Percentiles rank a stretch among this genome's conserved stretches.
Evolutionary conservation across 495 filamentous ascomycete species (phyloP).

Genomic region (Hapsidospora chrysogenum): DNA sequence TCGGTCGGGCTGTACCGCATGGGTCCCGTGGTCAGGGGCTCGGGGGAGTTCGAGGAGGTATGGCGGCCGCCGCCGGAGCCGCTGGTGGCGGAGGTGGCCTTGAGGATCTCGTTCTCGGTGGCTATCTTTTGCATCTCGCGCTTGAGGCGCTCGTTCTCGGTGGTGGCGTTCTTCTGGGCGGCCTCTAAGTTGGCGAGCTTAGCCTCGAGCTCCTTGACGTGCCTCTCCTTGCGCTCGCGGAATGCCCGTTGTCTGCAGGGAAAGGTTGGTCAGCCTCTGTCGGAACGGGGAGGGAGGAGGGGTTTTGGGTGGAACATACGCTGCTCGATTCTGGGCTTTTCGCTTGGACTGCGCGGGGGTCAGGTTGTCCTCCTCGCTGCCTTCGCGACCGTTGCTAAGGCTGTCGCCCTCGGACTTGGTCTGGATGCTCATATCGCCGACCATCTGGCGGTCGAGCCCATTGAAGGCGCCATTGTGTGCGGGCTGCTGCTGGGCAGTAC

Average conservation of each 20-base stretch:
- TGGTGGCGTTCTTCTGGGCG: conserved; percentile 20
- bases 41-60: conserved; percentile 7
- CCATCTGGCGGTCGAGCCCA: too few species aligned
- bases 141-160: conserved; percentile 66
- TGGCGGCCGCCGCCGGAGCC: not conserved
- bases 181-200: conserved; percentile 63
- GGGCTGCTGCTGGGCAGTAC: conserved; percentile 6
- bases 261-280: not conserved
- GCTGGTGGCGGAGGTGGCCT: conserved; percentile 40
- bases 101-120: conserved; percentile 88
- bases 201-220: conserved; percentile 80
- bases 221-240: conserved; percentile 88
- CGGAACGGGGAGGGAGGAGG: not conserved
- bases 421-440: not conserved
- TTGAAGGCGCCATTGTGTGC: conserved; percentile 7
- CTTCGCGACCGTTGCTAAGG: conserved; percentile 23
- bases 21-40: conserved; percentile 40
- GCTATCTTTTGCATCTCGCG: conserved; percentile 61
- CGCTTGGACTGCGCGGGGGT: conserved; percentile 71
- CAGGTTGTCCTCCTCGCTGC: conserved; percentile 34
- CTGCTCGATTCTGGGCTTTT: conserved; percentile 92
- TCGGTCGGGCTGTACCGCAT: conserved; percentile 60
- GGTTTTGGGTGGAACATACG: conserved; percentile 45
- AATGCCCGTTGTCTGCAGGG: conserved; percentile 77
- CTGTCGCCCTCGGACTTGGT: conserved; percentile 9